Evolutionary conservation across 768 basidiomycete genomes (phyloP), one percentile per base, ranked within the genome.

Genomic region (Tylopilus sp.): DNA sequence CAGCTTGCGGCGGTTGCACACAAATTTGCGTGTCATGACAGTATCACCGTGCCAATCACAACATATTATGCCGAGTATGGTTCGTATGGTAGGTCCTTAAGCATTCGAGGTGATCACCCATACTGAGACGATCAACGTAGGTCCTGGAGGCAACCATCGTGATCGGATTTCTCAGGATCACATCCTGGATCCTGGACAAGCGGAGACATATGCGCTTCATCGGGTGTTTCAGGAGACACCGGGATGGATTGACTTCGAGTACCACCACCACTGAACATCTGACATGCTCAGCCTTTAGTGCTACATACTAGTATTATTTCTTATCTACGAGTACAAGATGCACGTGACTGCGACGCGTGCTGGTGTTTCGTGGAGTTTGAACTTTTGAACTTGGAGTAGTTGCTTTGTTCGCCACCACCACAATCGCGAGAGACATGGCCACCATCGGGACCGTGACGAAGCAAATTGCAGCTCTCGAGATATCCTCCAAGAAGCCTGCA

Each of bases 401-500:
- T 13, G 25, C 20, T 3, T n/a, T 20, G 22, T 25, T 21, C 5
- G 9, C n/a, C n/a, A n/a, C 33, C 15, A n/a, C 20, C 2, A 8
- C 15, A 35, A 47, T 12, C 38, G 3, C 17, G 38, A 13, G 20
- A 31, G 40, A 45, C 43, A 75, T 88, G 65, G 73, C 78, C 22
- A 77, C 83, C 4, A 73, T 78, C 30, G 69, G 69, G 44, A 59
- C 75, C 22, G 70, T 88, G 41, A 86, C 85, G 10, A 77, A 80
- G 40, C 86, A 88, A 62, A 81, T 89, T 21, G 78, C 84, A 40
- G 78, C 82, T 1, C 77, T 89, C 26, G 86, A 88, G 57, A 80
- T 88, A 4, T 75, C 79, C 6, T 63, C 73, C 28, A 77, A 77
- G 62, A 80, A 78, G 56, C 75, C 70, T 66, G 69, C 68, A 20